phyloP scores from a whole-genome alignment of 768 basidiomycete species.

The Dentipellis sp. region DNA sequence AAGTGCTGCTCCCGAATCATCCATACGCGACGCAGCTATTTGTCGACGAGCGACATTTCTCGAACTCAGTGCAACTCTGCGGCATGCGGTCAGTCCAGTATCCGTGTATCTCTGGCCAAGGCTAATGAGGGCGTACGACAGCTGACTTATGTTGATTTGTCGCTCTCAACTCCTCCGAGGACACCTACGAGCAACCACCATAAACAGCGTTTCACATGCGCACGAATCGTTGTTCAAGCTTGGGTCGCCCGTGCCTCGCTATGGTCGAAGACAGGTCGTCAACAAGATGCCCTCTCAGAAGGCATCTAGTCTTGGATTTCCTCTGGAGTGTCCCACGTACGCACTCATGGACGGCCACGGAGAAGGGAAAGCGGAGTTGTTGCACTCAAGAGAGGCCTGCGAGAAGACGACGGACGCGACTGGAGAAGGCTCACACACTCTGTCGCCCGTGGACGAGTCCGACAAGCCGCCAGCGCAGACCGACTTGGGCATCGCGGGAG shows the following conservation, averaged over 20 bases:
- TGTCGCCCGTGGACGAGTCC: too few species aligned
- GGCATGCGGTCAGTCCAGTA: constrained; percentile 45
- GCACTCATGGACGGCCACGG: not conserved
- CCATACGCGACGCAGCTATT: not conserved
- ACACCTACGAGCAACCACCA: constrained; percentile 25
- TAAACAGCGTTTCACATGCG: not conserved
- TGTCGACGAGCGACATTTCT: not conserved
- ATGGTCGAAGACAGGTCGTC: not conserved
- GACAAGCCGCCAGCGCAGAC: too few species aligned
- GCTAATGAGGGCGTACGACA: constrained; percentile 18
- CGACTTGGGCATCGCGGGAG: not conserved
- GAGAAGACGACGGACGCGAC: too few species aligned
- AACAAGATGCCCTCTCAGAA: not conserved
- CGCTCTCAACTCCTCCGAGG: constrained; percentile 46
- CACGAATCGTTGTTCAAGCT: too few species aligned
- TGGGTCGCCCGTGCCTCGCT: too few species aligned
- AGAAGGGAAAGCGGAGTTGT: too few species aligned
- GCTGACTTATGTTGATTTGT: constrained; percentile 76
- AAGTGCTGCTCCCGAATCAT: too few species aligned
- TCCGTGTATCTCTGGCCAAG: constrained; percentile 1
- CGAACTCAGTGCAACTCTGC: constrained; percentile 20
- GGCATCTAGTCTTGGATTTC: not conserved
- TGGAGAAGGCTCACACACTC: too few species aligned
- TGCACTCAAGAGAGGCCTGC: too few species aligned
- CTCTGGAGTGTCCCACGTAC: not conserved